These are phyloP conservation scores for Cicer yamashitae DNA, from an alignment of 306 rosid genomes.

Conservation along the genomic window DNA sequence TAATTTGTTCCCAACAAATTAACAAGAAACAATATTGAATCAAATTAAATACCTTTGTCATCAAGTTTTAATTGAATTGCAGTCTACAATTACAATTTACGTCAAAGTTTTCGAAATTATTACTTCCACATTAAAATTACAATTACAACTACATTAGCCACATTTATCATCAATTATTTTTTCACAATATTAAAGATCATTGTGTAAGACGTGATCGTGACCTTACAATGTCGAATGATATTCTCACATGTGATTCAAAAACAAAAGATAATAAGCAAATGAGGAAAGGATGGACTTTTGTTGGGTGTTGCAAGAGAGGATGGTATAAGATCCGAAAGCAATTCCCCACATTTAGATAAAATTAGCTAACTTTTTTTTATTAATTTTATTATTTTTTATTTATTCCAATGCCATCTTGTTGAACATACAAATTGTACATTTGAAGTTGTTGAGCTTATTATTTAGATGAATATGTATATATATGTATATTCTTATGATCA, in stretches of 20 bases:
- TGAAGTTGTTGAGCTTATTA: too few relatives aligned
- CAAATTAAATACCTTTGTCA: background rate
- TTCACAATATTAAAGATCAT: background rate
- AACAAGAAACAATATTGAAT: background rate
- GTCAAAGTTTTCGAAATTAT: background rate
- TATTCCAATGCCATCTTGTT: background rate
- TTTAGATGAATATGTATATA: too few relatives aligned
- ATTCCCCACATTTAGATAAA: constrained; percentile 4
- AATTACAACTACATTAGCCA: background rate
- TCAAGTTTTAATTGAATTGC: background rate
- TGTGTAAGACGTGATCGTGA: background rate
- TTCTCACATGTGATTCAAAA: constrained; percentile 1
- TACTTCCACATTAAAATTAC: background rate
- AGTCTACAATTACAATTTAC: background rate
- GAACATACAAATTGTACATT: too few relatives aligned
- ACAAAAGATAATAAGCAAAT: background rate
- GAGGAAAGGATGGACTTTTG: constrained; percentile 37
- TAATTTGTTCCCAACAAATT: too few relatives aligned
- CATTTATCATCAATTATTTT: background rate
- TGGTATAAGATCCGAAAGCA: constrained; percentile 53
- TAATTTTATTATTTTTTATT: background rate
- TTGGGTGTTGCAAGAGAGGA: constrained; percentile 46
- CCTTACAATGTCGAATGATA: background rate
- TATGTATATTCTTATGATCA: too few relatives aligned
- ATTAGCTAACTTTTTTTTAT: too few relatives aligned